Evolutionary conservation across 139 green algal species (phyloP).

Genomic region (Eudorina sp.): DNA sequence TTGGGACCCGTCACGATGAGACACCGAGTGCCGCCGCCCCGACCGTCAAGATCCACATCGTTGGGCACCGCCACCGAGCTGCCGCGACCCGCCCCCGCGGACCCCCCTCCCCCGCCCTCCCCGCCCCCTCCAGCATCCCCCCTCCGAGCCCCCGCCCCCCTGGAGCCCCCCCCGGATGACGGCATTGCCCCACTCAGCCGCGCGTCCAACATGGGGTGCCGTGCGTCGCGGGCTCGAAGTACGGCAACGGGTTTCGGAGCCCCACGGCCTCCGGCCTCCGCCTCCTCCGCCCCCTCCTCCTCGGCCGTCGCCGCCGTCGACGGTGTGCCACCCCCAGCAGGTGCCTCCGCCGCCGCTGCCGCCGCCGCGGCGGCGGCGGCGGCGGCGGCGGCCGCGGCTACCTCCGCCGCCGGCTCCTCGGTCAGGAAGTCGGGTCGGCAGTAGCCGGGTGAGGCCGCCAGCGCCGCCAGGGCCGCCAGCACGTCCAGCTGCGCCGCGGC

Average conservation of each 20-base stretch:
- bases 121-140: conserved; percentile 40
- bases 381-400: background rate
- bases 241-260: background rate
- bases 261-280: background rate
- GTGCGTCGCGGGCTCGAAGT: conserved; percentile 68
- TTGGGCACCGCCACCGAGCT: conserved; percentile 73
- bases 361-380: background rate
- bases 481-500: conserved; percentile 85
- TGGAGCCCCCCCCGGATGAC: too few species aligned
- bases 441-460: conserved; percentile 63
- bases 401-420: background rate
- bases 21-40: conserved; percentile 1
- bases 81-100: too few species aligned
- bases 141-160: conserved; percentile 71
- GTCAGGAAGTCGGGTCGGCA: conserved; percentile 24
- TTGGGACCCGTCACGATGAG: conserved; percentile 87
- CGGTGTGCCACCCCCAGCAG: background rate
- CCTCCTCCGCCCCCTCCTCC: too few species aligned
- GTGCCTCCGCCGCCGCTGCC: background rate
- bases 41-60: conserved; percentile 58
- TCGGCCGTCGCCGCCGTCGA: too few species aligned
- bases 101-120: background rate
- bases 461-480: conserved; percentile 75
- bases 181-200: conserved; percentile 64
- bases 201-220: conserved; percentile 88